phyloP scores from a whole-genome alignment of 2,329 filamentous ascomycete species.

The Colletotrichum melonis region DNA sequence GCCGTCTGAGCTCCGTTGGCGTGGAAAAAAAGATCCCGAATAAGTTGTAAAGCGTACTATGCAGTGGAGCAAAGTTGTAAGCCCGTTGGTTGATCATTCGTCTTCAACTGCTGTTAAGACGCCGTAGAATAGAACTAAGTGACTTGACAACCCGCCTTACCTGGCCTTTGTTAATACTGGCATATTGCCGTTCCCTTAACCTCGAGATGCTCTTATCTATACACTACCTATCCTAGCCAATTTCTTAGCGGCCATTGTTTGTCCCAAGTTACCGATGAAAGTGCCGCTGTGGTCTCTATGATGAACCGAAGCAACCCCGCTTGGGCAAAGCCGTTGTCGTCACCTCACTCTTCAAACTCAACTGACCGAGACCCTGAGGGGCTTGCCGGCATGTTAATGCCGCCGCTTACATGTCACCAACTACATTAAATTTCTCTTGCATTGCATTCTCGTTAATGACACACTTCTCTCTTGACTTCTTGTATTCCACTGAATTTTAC shows the following conservation, averaged over 20 bases:
- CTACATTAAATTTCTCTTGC: background rate
- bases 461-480: background rate
- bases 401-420: constrained; percentile 11
- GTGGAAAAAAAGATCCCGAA: background rate
- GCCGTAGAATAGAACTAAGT: too few species aligned
- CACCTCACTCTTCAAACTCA: constrained; percentile 1
- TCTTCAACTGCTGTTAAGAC: too few species aligned
- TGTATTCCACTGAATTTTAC: background rate
- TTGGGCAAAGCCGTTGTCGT: background rate
- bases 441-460: background rate
- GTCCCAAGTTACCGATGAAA: background rate
- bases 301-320: background rate
- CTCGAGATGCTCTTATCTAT: too few species aligned
- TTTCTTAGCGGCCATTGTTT: too few species aligned
- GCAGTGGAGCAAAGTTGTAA: background rate
- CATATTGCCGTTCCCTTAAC: too few species aligned
- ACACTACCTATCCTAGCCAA: too few species aligned
- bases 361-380: background rate
- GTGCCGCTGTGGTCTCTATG: background rate
- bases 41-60: background rate
- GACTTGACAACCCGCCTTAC: too few species aligned
- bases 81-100: too few species aligned
- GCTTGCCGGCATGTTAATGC: constrained; percentile 3
- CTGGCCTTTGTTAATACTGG: too few species aligned
- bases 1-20: background rate